Conservation (phyloP, 1,139 yeast species). For the Blastobotrys illinoisensis region DNA sequence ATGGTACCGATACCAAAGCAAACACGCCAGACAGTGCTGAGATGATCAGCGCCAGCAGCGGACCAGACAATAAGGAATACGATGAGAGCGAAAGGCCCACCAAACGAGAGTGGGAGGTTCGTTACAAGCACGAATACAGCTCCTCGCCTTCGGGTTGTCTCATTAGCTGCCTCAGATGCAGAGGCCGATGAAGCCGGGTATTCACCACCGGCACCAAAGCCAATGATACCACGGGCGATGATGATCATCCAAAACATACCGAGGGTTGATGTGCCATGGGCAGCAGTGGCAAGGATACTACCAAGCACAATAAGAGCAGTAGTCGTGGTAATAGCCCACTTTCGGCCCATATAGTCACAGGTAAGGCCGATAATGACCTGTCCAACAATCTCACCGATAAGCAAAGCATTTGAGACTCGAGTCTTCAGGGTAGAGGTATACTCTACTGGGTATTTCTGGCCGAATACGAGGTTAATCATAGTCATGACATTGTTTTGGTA, state of each 20-base stretch:
- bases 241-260: constrained; percentile 76
- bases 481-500: constrained; percentile 60
- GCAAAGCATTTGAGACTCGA: constrained; percentile 52
- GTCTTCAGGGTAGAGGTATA: constrained; percentile 46
- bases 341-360: constrained; percentile 54
- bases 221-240: constrained; percentile 58
- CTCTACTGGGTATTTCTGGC: constrained; percentile 40
- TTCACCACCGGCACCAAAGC: constrained; percentile 75
- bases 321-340: constrained; percentile 51
- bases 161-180: constrained; percentile 71
- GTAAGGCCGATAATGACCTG: constrained; percentile 50
- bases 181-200: constrained; percentile 66
- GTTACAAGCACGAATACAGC: constrained; percentile 60
- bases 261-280: constrained; percentile 48
- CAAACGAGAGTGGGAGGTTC: constrained; percentile 65
- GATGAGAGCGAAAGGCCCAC: constrained; percentile 71
- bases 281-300: constrained; percentile 50
- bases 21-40: constrained; percentile 63
- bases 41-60: constrained; percentile 44
- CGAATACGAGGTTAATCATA: constrained; percentile 49
- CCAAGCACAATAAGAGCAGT: constrained; percentile 52
- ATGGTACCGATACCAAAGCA: constrained; percentile 69
- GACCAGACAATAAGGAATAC: constrained; percentile 62
- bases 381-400: constrained; percentile 57
- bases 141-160: constrained; percentile 59